A percentile compares a stretch with the other conserved stretches of the same genome.
Evolutionary conservation across 805 yeast genomes (phyloP).

Genomic region (Saccharomyces jurei): DNA sequence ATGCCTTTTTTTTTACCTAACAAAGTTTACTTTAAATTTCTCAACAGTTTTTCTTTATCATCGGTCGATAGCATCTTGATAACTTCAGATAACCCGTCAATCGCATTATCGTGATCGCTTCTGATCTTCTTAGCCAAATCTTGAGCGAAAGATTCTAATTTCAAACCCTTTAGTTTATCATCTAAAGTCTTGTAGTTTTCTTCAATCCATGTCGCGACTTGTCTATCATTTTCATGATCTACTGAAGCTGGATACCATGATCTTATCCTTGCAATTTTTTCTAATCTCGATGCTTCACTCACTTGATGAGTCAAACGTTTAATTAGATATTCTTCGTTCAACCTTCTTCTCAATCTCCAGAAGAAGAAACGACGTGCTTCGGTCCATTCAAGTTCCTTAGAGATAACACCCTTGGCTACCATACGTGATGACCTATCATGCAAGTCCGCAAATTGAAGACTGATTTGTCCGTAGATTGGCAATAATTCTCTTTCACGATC

Average conservation of each 20-base stretch:
- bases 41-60: constrained; percentile 41
- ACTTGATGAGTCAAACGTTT: constrained; percentile 61
- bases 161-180: constrained; percentile 51
- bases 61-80: constrained; percentile 44
- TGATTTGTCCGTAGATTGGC: constrained; percentile 86
- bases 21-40: constrained; percentile 24
- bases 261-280: constrained; percentile 77
- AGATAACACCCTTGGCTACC: constrained; percentile 88
- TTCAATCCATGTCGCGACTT: constrained; percentile 80
- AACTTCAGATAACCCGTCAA: constrained; percentile 49
- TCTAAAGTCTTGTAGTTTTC: constrained; percentile 60
- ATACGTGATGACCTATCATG: constrained; percentile 97
- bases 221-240: constrained; percentile 63
- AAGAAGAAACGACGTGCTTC: constrained; percentile 92
- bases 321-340: constrained; percentile 83
- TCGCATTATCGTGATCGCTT: constrained; percentile 44
- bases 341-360: constrained; percentile 97
- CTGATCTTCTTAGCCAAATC: constrained; percentile 53
- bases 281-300: constrained; percentile 57
- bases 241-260: constrained; percentile 74
- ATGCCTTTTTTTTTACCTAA: neutral
- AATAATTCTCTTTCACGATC: constrained; percentile 72
- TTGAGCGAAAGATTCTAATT: constrained; percentile 58
- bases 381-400: constrained; percentile 76
- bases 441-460: constrained; percentile 94